phyloP scores from a whole-genome alignment of 148 eudicot genomes.

The Linanthus parryae region DNA sequence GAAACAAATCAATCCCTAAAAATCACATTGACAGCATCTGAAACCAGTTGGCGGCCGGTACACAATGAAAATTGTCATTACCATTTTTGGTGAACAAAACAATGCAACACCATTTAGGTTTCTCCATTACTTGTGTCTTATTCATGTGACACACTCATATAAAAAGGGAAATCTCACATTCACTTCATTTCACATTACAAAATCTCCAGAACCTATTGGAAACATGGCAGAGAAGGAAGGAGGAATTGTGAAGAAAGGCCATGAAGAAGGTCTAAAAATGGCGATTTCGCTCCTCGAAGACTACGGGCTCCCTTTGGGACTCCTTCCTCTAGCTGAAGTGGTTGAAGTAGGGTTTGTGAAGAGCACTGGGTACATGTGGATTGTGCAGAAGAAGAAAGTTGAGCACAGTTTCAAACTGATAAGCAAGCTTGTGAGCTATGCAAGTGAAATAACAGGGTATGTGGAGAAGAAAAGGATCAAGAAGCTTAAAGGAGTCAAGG shows the following conservation, averaged over 20 bases:
- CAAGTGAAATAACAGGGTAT: slow-evolving; percentile 20
- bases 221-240: slow-evolving; percentile 31
- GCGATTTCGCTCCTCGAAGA: slow-evolving; percentile 28
- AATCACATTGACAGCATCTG: no score
- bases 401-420: slow-evolving; percentile 33
- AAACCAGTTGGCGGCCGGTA: no score
- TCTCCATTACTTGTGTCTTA: no score
- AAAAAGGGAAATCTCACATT: no score
- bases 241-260: slow-evolving; percentile 28
- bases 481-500: slow-evolving; percentile 39
- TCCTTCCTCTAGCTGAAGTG: slow-evolving; percentile 27
- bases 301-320: slow-evolving; percentile 29
- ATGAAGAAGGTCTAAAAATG: slow-evolving; percentile 30
- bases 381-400: slow-evolving; percentile 22
- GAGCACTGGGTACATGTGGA: slow-evolving; percentile 35
- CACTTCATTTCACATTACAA: no score
- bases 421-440: slow-evolving; percentile 36
- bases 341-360: slow-evolving; percentile 36
- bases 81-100: no score
- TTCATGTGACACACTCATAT: no score
- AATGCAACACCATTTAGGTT: no score
- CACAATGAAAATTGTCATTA: no score
- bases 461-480: slow-evolving; percentile 35
- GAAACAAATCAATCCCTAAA: no score
- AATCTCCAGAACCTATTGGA: background rate